Percentiles rank a stretch among this genome's conserved stretches.
These are phyloP conservation scores for Juglanconis sp. DNA, from an alignment of 2,329 filamentous ascomycete species.

Conservation along the genomic window DNA sequence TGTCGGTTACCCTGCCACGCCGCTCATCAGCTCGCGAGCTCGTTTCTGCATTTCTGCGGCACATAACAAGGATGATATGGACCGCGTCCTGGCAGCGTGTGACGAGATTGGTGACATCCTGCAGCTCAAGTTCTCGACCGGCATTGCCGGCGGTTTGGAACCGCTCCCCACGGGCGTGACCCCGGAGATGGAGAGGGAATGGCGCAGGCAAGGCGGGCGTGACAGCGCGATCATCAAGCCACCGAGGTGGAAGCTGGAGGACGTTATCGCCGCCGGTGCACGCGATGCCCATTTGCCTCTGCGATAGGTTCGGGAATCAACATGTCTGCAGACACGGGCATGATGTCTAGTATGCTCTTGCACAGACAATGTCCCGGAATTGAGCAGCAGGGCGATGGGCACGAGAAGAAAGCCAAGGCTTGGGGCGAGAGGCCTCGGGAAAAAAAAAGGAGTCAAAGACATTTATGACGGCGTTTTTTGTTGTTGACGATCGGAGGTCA, in stretches of 20 bases:
- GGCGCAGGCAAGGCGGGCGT: slow-evolving; percentile 59
- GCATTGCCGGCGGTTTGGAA: slow-evolving; percentile 82
- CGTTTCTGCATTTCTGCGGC: slow-evolving; percentile 94
- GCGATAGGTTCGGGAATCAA: slow-evolving; percentile 43
- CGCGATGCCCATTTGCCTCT: slow-evolving; percentile 72
- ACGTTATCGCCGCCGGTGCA: slow-evolving; percentile 72
- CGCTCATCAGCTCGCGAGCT: slow-evolving; percentile 88
- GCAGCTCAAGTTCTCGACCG: slow-evolving; percentile 96
- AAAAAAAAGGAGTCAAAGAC: neutral
- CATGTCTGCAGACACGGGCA: slow-evolving; percentile 11
- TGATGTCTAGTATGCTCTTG: slow-evolving; percentile 14
- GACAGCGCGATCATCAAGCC: slow-evolving; percentile 67
- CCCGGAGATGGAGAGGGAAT: slow-evolving; percentile 69
- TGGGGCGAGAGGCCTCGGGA: neutral
- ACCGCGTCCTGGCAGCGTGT: slow-evolving; percentile 82
- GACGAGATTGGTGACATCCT: slow-evolving; percentile 89
- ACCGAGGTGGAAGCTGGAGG: slow-evolving; percentile 81
- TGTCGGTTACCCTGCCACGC: slow-evolving; percentile 94
- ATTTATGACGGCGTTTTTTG: neutral
- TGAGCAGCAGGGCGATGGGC: neutral
- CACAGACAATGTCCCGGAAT: slow-evolving; percentile 11
- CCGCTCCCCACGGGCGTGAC: slow-evolving; percentile 70
- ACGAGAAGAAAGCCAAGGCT: neutral
- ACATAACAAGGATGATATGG: slow-evolving; percentile 97
- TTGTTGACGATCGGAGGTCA: neutral